phyloP scores from a whole-genome alignment of 2,329 filamentous ascomycete species.

The Bipolaris zeicola region DNA sequence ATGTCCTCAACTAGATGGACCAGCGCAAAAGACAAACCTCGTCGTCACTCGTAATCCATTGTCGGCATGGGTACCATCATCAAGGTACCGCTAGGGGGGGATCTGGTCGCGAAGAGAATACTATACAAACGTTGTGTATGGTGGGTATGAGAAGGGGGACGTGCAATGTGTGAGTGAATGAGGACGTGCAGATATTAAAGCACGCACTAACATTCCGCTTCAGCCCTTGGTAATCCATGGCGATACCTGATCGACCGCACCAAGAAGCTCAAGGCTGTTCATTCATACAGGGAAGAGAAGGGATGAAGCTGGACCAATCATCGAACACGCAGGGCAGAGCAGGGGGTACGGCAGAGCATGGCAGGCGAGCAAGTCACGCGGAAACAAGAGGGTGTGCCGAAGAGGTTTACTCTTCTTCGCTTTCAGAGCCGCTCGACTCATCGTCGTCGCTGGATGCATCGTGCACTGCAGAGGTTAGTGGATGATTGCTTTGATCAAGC shows the following conservation, averaged over 20 bases:
- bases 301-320: constrained; percentile 10
- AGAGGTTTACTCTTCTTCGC: constrained; percentile 50
- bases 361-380: constrained; percentile 18
- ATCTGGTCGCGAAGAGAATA: constrained; percentile 20
- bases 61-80: constrained; percentile 18
- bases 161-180: constrained; percentile 8
- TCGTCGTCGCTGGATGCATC: constrained; percentile 58
- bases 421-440: constrained; percentile 59
- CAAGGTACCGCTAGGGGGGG: constrained; percentile 12
- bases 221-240: constrained; percentile 8
- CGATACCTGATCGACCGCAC: constrained; percentile 5
- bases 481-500: constrained; percentile 9
- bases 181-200: constrained; percentile 9
- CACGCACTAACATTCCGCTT: constrained; percentile 12
- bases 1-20: constrained; percentile 8
- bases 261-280: constrained; percentile 13
- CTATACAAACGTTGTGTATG: constrained; percentile 29
- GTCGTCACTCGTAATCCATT: constrained; percentile 32
- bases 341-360: background rate
- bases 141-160: constrained; percentile 7
- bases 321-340: constrained; percentile 6
- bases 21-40: constrained; percentile 29
- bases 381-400: constrained; percentile 6
- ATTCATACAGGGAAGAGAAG: constrained; percentile 14
- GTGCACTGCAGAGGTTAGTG: constrained; percentile 39